Base-by-base conservation (phyloP, 352 stramenopile species). In the Blastocystis sp. region DNA sequence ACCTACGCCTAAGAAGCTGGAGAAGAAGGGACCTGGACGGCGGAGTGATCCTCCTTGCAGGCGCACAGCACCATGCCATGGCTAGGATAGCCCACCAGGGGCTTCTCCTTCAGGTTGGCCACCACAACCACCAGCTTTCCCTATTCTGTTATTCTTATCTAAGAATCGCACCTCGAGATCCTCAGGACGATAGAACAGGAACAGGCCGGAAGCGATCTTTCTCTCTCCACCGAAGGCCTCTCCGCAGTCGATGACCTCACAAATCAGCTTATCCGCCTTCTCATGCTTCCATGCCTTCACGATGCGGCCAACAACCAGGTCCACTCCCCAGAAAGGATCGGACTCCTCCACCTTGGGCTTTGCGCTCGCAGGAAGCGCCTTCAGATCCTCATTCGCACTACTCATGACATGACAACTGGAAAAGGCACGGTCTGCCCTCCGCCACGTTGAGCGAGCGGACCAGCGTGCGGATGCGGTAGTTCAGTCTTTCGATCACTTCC, bases 51-150 rank as follows among this genome's bases (percentile, higher is more conserved):
- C 38, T 71, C 74, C 2, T 57, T 84, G 38, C 74, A 84, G 64
- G 74, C 74, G 64, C 74, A 84, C 3, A 84, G 62, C 19, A 84
- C 74, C 74, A 84, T 84, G 34, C 74, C 74, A 74, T 84, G 74
- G 19, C 59, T 71, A 45, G 74, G 74, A 84, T 71, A 84, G n/a
- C 52, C 74, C 24, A 84, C 45, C 19, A 84, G 74, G 64, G 52
- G 59, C 19, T 71, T 71, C 42, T 84, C 74, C 38, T 84, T 84
- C 21, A 84, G 45, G 38, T 84, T 84, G 59, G 74, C 74, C 4
- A 84, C 43, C 21, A 84, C 42, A 40, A 84, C 21, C 21, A 84
- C 74, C 24, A 43, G 54, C 62, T 84, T 84, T 52, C 74, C 74
- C 45, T 64, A 64, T 64, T n/a, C n/a, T 64, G n/a, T n/a, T 24